Base-by-base conservation (phyloP, 805 yeast genomes). In the Metschnikowia cubensis region DNA sequence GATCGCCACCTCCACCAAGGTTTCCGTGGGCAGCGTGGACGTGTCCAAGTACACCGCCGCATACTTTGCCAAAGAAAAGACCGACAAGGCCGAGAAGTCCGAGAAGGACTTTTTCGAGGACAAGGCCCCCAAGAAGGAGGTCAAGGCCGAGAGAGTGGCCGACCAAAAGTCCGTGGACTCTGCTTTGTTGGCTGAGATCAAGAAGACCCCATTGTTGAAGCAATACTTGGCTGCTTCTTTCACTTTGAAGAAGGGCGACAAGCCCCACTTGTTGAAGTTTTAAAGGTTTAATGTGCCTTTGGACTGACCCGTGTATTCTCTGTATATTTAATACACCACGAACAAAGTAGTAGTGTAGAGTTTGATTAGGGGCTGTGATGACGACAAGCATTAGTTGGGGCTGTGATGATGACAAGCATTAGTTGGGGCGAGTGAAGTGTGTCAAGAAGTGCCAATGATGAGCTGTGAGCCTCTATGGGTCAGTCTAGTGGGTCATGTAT, bases 221-320 rank as follows among this genome's bases (percentile, higher is more conserved):
- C 96, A 91, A 81, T 92, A 92, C 87, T 84, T 92, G 74, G 86
- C 96, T 65, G 75, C 97, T 67, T 80, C 96, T 63, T 92, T 92
- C 91, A 87, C 97, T 66, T 85, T 94, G 79, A 91, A 89, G 87
- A 84, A 82, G 79, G 98, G 98, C 78, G 99, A 92, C 84, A 89
- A 81, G 78, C 99, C 98, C 71, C 98, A 92, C 79, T 84, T 87
- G 75, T 88, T 94, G 86, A 89, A 88, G 83, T 92, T 94, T 79
- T 92, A 90, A 86, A 66, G 39, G 15, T 17, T 21, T n/a, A 18
- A 18, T 18, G n/a, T 18, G 22, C 11, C 29, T 8, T 25, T 25
- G 29, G 29, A 25, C 29, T 25, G 29, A 25, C 29, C 45, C 35
- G 25, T 42, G 36, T 17, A 39, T 50, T 50, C 50, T 42, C 49